Evolutionary conservation across 495 filamentous ascomycete species (phyloP), one percentile per base, ranked within the genome.

Genomic region (Bacidia rubella): DNA sequence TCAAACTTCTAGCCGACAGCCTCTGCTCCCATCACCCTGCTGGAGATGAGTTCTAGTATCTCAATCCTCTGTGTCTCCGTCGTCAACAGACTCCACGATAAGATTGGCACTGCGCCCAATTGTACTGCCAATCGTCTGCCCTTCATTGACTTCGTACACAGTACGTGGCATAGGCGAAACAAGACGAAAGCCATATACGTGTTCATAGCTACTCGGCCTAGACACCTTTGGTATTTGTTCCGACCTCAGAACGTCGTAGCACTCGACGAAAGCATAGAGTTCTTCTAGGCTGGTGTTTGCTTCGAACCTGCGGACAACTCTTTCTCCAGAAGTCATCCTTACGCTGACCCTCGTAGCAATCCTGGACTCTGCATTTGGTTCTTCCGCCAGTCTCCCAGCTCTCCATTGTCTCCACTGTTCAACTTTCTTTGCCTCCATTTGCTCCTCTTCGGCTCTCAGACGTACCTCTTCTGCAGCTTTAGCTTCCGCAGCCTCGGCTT

Each of bases 191-290:
- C 65, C 65, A 63, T 90, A 98, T 51, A 78, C 67, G 61, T 95
- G 90, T 51, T 81, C 67, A 64, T 86, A 95, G 19, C 66, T 78
- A 27, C 74, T 68, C 0, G 89, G 89, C 58, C 79, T 69, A 20
- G 64, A 55, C 9, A 57, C 60, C 21, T 58, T 65, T 42, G 66
- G 56, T 22, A 52, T 21, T 47, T 66, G 69, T 10, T 57, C 47
- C 11, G 66, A 58, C 27, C 71, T 64, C 9, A 89, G 55, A 0
- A 81, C 53, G 49, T 87, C 82, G 63, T 90, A 82, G 66, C 92
- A 97, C 61, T 97, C 93, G 2, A 97, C 89, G 66, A 93, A 95
- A 1, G 90, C 93, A 66, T 98, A 97, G 0, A 98, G 67, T 60
- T 95, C 89, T 62, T 98, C 92, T 24, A 97, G 68, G 1, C 71